Base-by-base conservation (phyloP, 2,329 filamentous ascomycete species). In the Diaporthe citriasiana region DNA sequence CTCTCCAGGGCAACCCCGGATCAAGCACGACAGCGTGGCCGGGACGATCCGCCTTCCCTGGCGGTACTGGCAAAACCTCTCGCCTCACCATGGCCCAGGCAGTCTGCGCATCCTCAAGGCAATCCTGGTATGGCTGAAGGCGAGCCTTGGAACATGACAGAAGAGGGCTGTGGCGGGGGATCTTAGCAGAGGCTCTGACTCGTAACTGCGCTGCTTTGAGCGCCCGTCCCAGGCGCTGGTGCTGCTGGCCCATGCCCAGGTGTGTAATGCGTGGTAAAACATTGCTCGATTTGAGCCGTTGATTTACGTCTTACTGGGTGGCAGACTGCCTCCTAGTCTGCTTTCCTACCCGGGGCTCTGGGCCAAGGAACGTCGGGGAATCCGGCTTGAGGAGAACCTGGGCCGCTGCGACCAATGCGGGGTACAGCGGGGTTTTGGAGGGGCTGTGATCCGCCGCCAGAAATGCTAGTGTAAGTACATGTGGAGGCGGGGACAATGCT, bases 321-420 rank as follows among this genome's bases (percentile, higher is more conserved):
- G 45, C 30, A 38, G 63, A 38, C 45, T 51, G 63, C n/a, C 33
- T 63, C 40, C 40, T 63, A 33, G 59, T 22, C 40, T 47, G 3
- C n/a, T 10, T 40, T 68, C n/a, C 47, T 27, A 40, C 47, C 63
- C 63, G 63, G 47, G 47, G 47, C 63, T 68, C 63, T 68, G 63
- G 63, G 63, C 63, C 63, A 38, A 51, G 53, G 63, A 19, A 68
- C 45, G 63, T 68, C 63, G 63, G 63, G 63, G 63, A 66, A 51
- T 66, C 63, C 63, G 63, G 63, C 47, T 53, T 4, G n/a, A 53
- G n/a, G 63, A 40, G 63, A 40, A 53, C 45, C 47, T 68, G 33
- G 47, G 6, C 63, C 47, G 33, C 63, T 9, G 45, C 47, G 8
- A 53, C 63, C 13, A 38, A 22, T 53, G 63, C 45, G 63, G 63